phyloP scores from a whole-genome alignment of 371 early-diverging fungal species.

The Mucor saturninus region DNA sequence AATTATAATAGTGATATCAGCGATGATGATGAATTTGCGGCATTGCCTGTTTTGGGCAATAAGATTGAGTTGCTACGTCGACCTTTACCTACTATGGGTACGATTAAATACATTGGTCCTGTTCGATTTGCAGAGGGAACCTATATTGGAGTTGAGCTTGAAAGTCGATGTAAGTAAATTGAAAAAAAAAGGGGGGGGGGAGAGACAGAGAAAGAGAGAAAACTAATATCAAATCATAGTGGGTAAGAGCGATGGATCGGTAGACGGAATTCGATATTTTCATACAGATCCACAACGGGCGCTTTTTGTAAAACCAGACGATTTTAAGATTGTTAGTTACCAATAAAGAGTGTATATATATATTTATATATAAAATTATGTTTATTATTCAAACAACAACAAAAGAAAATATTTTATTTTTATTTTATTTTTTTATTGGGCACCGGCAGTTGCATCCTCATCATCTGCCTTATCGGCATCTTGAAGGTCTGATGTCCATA shows the following conservation, averaged over 20 bases:
- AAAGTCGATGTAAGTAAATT: conserved; percentile 36
- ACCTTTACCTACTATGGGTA: conserved; percentile 34
- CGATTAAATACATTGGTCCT: conserved; percentile 36
- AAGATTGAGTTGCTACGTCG: conserved; percentile 30
- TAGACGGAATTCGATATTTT: conserved; percentile 38
- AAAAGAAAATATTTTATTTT: neutral
- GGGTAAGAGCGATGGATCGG: conserved; percentile 41
- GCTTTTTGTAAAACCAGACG: conserved; percentile 35
- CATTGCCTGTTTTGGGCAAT: conserved; percentile 26
- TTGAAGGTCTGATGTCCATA: conserved; percentile 99
- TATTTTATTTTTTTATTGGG: conserved; percentile 3
- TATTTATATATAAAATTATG: neutral
- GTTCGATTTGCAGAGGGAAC: conserved; percentile 34
- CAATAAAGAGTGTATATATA: conserved; percentile 7
- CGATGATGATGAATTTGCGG: conserved; percentile 22
- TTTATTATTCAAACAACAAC: neutral
- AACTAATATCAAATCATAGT: conserved; percentile 14
- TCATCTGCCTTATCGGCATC: conserved; percentile 46
- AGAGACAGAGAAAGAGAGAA: too few relatives aligned
- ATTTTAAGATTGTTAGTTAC: conserved; percentile 24
- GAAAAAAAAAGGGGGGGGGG: neutral
- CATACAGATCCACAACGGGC: conserved; percentile 36
- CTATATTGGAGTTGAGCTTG: conserved; percentile 38
- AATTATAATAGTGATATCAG: conserved; percentile 23
- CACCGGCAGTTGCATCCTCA: conserved; percentile 8